phyloP scores from a whole-genome alignment of 805 yeast genomes.

The Nakazawaea molendinolei region DNA sequence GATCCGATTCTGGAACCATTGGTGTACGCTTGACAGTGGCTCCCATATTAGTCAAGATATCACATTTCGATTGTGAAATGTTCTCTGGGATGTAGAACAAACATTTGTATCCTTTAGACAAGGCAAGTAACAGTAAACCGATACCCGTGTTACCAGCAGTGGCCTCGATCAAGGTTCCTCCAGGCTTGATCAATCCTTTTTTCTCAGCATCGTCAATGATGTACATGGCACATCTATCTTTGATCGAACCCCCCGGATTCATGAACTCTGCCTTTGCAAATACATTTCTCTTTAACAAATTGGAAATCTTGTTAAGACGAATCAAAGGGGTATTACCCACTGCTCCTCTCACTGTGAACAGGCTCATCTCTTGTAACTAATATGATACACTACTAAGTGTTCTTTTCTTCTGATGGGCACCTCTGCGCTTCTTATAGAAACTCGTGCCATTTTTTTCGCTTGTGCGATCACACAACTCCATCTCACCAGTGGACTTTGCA shows the following conservation, averaged over 20 bases:
- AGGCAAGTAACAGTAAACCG: slow-evolving; percentile 69
- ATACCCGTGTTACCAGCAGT: slow-evolving; percentile 90
- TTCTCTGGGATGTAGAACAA: slow-evolving; percentile 84
- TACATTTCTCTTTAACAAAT: slow-evolving; percentile 63
- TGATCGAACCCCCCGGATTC: slow-evolving; percentile 86
- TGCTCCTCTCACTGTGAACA: slow-evolving; percentile 2
- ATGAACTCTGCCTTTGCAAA: slow-evolving; percentile 70
- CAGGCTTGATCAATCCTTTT: slow-evolving; percentile 44
- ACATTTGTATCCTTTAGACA: slow-evolving; percentile 70
- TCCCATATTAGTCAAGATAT: slow-evolving; percentile 58
- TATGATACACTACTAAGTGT: too few species aligned
- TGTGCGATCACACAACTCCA: too few species aligned
- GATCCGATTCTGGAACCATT: slow-evolving; percentile 24
- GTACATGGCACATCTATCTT: slow-evolving; percentile 79
- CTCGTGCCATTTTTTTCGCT: too few species aligned
- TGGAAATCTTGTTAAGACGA: slow-evolving; percentile 54
- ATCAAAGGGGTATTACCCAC: slow-evolving; percentile 82
- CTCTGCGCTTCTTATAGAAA: too few species aligned
- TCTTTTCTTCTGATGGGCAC: too few species aligned
- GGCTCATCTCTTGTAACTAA: slow-evolving; percentile 5
- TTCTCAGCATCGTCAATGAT: slow-evolving; percentile 58
- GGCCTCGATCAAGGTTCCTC: slow-evolving; percentile 74
- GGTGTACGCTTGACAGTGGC: slow-evolving; percentile 51
- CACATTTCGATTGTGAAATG: slow-evolving; percentile 68
- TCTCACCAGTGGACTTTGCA: too few species aligned